Evolutionary conservation across 345 rosid genomes (phyloP), one percentile per base, ranked within the genome.

Genomic region (Murraya koenigii): DNA sequence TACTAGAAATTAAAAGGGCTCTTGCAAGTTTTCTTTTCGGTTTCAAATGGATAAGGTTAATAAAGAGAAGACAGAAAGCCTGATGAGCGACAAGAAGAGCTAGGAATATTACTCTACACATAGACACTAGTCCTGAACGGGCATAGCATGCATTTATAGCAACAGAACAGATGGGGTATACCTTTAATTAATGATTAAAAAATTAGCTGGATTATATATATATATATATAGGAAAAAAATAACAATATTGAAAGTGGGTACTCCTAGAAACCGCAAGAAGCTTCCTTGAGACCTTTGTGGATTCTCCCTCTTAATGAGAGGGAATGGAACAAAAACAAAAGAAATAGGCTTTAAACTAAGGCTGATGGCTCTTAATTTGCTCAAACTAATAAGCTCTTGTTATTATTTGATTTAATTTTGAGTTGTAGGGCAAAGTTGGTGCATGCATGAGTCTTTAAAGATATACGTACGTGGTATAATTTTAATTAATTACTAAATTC

Each of bases 221-320:
- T 44, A 44, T 44, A 44, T 2, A 1, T 44, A 13, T 44, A 13
- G 22, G 6, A 69, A 6, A 69, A 6, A 2, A 39, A 59, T 28
- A 59, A 68, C n/a, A 33, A 30, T 25, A 52, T n/a, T 15, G 55
- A 13, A 61, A 17, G 62, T 26, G 65, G 74, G 81, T 26, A 66
- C 32, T 76, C 63, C 32, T 15, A 14, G 64, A 72, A 63, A 17
- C 64, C 69, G 66, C 80, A 8, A 25, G 85, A 80, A 85, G 22
- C 80, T 79, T 83, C 81, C 69, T 38, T 14, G 10, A 49, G 7
- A 70, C 56, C 77, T 28, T n/a, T 41, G 66, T 61, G 49, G 82
- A 64, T 79, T 72, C 76, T 26, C 66, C 63, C 28, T 17, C 35
- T 44, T 67, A 61, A n/a, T 30, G 39, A 26, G 63, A 2, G 3